Evolutionary conservation across 129 eudicot species (phyloP), one percentile per base, ranked within the genome.

Genomic region (Flaveria ramosissima): DNA sequence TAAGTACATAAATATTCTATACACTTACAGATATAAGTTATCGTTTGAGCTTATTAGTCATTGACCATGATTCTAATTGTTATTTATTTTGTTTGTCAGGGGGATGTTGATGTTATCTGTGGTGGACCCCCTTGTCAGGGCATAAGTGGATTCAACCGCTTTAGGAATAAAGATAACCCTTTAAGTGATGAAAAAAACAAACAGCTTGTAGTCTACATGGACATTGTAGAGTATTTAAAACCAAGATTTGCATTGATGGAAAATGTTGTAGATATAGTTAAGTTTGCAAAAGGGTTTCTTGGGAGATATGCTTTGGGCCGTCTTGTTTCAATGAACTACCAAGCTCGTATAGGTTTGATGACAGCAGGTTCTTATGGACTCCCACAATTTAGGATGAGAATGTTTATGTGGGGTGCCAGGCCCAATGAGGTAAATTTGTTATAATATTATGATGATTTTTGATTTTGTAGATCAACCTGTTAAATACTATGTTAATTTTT

Each of bases 121-220:
- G 98, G 98, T 3, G 98, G 98, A 0, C 98, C 98, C 7, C 98
- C 98, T 3, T 94, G 98, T 68, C 98, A 94, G 67, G 98, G 98
- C 7, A 87, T 94, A 19, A 94, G 98, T 60, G 98, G 98, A 10
- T 94, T 91, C 21, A 94, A 91, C 53, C 88, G 97, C 1, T 91
- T 91, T 47, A 66, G 98, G 45, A 86, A 91, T 24, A 64, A 39
- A 27, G 83, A 85, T 0, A 78, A 80, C 0, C 98, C 98, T 2
- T 69, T 94, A 14, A 78, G 80, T 2, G 98, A 94, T 76, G 83
- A 80, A 9, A 94, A 89, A 53, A 94, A 94, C 50, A 81, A 87
- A 46, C 98, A 94, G 3, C 86, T 94, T 14, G 26, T 75, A 21
- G 97, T 94, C 13, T 94, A 56, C 57, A 94, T 91, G 98, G 85